phyloP scores from a whole-genome alignment of 2,329 filamentous ascomycete genomes.

The Ascochyta koolunga region DNA sequence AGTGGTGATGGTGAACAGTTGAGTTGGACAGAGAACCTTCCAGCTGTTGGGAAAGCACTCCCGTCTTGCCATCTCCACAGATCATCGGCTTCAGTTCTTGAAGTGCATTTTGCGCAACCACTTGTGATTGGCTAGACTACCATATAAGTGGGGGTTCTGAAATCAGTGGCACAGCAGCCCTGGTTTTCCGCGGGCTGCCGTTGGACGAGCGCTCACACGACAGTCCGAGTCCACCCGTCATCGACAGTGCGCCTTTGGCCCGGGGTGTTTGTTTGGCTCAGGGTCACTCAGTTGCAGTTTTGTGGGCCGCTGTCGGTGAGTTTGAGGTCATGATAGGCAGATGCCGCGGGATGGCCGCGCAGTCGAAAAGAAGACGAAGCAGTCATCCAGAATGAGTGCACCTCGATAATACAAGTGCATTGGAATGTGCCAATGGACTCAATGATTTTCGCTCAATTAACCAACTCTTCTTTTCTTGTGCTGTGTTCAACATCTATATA shows the following conservation, averaged over 20 bases:
- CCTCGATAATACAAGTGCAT: neutral
- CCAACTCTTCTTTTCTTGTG: neutral
- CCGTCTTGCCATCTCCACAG: slow-evolving; percentile 8
- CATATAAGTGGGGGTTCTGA: neutral
- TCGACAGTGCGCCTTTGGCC: neutral
- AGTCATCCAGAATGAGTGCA: neutral
- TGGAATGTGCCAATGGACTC: neutral
- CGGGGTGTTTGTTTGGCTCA: slow-evolving; percentile 1
- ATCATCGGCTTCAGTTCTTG: slow-evolving; percentile 9
- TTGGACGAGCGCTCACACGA: neutral
- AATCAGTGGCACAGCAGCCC: neutral
- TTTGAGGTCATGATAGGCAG: neutral
- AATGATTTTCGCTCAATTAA: neutral
- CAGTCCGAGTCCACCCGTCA: slow-evolving; percentile 12
- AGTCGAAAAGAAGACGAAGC: neutral
- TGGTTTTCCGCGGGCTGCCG: neutral
- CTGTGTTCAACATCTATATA: slow-evolving; percentile 10
- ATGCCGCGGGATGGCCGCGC: neutral
- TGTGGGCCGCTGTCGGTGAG: neutral
- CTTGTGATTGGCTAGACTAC: neutral
- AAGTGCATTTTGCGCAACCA: slow-evolving; percentile 11
- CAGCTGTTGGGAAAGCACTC: slow-evolving; percentile 1
- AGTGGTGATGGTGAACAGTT: neutral
- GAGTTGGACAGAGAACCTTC: slow-evolving; percentile 1
- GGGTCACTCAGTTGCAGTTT: neutral